These are phyloP conservation scores for Aspergillus thermomutatus DNA, from an alignment of 2,329 filamentous ascomycete genomes.

Conservation along the genomic window DNA sequence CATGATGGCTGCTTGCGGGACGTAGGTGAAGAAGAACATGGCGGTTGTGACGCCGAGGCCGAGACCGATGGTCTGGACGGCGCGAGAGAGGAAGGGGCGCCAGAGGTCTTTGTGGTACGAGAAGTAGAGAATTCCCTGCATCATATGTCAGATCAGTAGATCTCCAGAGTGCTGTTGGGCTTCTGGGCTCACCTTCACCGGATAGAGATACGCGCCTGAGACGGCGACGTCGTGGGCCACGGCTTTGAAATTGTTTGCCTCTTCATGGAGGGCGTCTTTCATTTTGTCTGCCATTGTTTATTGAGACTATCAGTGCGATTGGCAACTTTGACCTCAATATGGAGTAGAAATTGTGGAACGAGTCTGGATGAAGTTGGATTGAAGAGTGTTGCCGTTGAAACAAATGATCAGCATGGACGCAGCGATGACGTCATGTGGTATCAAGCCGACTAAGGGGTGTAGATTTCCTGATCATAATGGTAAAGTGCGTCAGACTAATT, in stretches of 20 bases:
- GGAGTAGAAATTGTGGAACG: background rate
- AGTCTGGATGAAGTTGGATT: background rate
- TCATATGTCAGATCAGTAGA: background rate
- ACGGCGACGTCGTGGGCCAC: constrained; percentile 66
- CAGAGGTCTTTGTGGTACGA: constrained; percentile 56
- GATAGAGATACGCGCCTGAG: constrained; percentile 81
- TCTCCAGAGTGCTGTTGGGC: background rate
- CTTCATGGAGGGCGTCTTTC: constrained; percentile 61
- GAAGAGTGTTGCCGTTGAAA: background rate
- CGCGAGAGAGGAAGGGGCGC: constrained; percentile 56
- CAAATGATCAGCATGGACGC: background rate
- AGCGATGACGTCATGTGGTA: background rate
- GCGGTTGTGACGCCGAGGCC: constrained; percentile 67
- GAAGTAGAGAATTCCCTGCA: constrained; percentile 60
- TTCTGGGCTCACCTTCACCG: constrained; percentile 58
- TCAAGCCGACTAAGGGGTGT: background rate
- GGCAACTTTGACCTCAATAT: background rate
- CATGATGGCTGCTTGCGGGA: constrained; percentile 78
- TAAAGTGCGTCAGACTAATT: background rate
- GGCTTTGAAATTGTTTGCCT: constrained; percentile 63
- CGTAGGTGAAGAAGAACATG: constrained; percentile 88
- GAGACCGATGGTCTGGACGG: constrained; percentile 63
- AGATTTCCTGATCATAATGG: background rate
- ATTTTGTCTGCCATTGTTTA: constrained; percentile 47
- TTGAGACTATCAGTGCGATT: background rate